Evolutionary conservation across 1,284 basidiomycete species (phyloP).

Genomic region (Ceratobasidium sp.): DNA sequence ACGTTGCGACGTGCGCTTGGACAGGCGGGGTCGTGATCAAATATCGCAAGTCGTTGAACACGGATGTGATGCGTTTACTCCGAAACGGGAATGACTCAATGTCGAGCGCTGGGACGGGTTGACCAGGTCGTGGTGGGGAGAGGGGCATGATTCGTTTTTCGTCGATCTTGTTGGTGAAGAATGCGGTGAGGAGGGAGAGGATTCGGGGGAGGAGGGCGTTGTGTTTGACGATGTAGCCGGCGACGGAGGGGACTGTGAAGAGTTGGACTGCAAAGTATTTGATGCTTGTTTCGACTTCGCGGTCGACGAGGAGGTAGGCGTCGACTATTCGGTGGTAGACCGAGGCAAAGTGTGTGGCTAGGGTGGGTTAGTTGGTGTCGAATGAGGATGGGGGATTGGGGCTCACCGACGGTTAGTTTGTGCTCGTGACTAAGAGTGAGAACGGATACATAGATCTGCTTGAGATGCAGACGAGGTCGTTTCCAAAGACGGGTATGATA

Average conservation of each 20-base stretch:
- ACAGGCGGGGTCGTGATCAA: conserved; percentile 82
- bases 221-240: conserved; percentile 79
- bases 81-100: conserved; percentile 89
- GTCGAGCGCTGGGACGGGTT: conserved; percentile 68
- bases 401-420: conserved; percentile 81
- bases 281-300: conserved; percentile 93
- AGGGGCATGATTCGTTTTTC: conserved; percentile 73
- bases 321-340: conserved; percentile 92
- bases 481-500: conserved; percentile 90
- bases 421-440: conserved; percentile 81
- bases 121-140: conserved; percentile 54
- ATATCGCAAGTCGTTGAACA: conserved; percentile 88
- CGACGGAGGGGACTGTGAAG: conserved; percentile 89
- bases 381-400: conserved; percentile 5
- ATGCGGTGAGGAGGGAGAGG: conserved; percentile 84
- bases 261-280: conserved; percentile 92
- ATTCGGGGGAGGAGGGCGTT: conserved; percentile 82
- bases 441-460: conserved; percentile 86
- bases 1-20: conserved; percentile 78
- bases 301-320: conserved; percentile 89
- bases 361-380: conserved; percentile 42
- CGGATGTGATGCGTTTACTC: conserved; percentile 92
- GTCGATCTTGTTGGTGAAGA: conserved; percentile 88
- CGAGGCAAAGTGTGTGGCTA: conserved; percentile 86
- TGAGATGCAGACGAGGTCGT: conserved; percentile 80